Conservation (phyloP, 768 basidiomycete genomes). For the Boletus sp. region DNA sequence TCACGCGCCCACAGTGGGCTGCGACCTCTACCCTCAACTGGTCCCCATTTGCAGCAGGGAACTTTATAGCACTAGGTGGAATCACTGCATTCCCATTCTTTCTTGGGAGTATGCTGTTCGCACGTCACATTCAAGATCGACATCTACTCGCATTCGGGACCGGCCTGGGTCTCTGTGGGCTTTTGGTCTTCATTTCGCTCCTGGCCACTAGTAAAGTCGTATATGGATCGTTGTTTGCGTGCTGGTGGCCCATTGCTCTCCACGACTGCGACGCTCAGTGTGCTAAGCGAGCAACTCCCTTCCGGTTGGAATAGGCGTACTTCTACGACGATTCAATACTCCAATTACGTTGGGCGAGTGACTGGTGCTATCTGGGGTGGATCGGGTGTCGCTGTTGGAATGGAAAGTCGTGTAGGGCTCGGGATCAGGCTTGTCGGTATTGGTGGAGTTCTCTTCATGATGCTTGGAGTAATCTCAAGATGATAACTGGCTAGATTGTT, state of each 20-base stretch:
- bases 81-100: slow-evolving; percentile 63
- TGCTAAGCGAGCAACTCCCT: slow-evolving; percentile 67
- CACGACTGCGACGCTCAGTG: slow-evolving; percentile 64
- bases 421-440: slow-evolving; percentile 59
- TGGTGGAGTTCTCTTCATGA: slow-evolving; percentile 50
- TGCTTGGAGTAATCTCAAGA: slow-evolving; percentile 45
- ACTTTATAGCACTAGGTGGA: slow-evolving; percentile 68
- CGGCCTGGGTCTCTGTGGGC: slow-evolving; percentile 47
- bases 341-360: slow-evolving; percentile 61
- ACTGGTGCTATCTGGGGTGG: slow-evolving; percentile 69
- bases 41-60: slow-evolving; percentile 62
- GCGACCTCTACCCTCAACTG: slow-evolving; percentile 52
- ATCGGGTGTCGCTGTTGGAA: slow-evolving; percentile 51
- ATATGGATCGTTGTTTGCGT: slow-evolving; percentile 45
- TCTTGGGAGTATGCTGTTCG: slow-evolving; percentile 53
- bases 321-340: slow-evolving; percentile 60
- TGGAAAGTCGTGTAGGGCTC: slow-evolving; percentile 56
- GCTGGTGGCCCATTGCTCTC: slow-evolving; percentile 55
- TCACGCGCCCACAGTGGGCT: slow-evolving; percentile 42
- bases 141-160: slow-evolving; percentile 53
- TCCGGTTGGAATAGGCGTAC: slow-evolving; percentile 54
- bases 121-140: slow-evolving; percentile 60
- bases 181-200: slow-evolving; percentile 49
- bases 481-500: not conserved
- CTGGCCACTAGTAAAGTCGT: slow-evolving; percentile 39